Evolutionary conservation across 768 basidiomycete genomes (phyloP), one percentile per base, ranked within the genome.

Genomic region (Calocera cornea): DNA sequence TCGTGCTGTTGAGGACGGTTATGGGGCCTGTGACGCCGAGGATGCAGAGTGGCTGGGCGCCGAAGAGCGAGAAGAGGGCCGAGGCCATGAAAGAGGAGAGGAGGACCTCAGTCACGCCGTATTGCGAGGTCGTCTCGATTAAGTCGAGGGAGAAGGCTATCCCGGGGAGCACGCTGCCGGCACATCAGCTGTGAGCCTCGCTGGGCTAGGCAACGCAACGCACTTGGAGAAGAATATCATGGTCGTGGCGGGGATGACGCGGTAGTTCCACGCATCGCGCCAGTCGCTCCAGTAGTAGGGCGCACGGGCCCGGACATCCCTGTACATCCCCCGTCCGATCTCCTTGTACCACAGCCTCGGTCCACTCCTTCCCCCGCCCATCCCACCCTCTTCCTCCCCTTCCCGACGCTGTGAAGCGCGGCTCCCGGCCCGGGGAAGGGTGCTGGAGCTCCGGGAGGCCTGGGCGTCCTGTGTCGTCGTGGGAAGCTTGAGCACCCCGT

Each of bases 21-120:
- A 95, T 95, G 1, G 94, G 93, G 24, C 92, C 90, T 63, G 91
- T 95, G 1, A 95, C 93, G 3, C 95, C 95, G 1, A 90, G 89
- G 49, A 97, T 93, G 49, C 90, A 89, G 1, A 97, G 80, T 0
- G 95, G 95, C 74, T 97, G 95, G 16, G 89, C 92, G 1, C 91
- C 90, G 66, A 97, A 84, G 41, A 93, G 77, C 0, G 92, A 89
- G 72, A 95, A 94, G 22, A 92, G 79, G 72, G 91, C 89, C 0
- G 93, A 89, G 0, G 92, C 89, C 86, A 95, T 88, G 77, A 94
- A 95, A 0, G 90, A 88, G 1, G 87, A 84, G 8, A 90, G 71
- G 0, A 95, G 79, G 5, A 93, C 89, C 75, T 97, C 95, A 1
- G 90, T 80, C 16, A 97, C 90, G 1, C 93, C 93, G 77, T 97